Evolutionary conservation across 768 basidiomycete species (phyloP).

Genomic region (Tylopilus intermedius): DNA sequence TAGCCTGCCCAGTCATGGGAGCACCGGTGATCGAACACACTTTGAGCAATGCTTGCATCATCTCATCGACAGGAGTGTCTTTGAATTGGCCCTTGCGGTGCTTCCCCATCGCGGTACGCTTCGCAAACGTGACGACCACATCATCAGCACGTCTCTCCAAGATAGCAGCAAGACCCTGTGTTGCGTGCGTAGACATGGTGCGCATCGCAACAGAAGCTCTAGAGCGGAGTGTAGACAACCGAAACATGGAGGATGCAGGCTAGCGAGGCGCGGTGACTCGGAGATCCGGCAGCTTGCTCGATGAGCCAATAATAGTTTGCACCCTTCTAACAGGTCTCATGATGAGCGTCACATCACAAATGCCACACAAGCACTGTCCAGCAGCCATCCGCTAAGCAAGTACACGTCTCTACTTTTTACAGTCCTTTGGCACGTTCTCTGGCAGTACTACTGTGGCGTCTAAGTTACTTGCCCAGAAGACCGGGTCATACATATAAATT

Average conservation of each 20-base stretch:
- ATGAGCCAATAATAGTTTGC: not conserved
- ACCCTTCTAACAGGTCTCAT: not conserved
- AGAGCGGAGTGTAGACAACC: slow-evolving; percentile 8
- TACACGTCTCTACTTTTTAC: not conserved
- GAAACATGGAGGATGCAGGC: slow-evolving; percentile 17
- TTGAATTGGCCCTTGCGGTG: slow-evolving; percentile 92
- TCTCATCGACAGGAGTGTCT: slow-evolving; percentile 81
- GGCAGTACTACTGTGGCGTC: not conserved
- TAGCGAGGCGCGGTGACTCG: not conserved
- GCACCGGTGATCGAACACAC: slow-evolving; percentile 32
- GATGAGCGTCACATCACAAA: not conserved
- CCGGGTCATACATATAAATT: not conserved
- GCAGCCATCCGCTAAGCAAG: not conserved
- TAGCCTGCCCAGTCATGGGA: too few relatives aligned
- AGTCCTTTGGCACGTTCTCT: not conserved
- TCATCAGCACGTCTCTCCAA: slow-evolving; percentile 74
- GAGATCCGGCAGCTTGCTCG: slow-evolving; percentile 3
- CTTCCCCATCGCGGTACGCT: slow-evolving; percentile 82
- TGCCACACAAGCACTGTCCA: not conserved
- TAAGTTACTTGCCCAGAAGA: not conserved
- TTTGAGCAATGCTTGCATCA: slow-evolving; percentile 78
- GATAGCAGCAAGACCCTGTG: slow-evolving; percentile 44
- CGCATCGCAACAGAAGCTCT: slow-evolving; percentile 2
- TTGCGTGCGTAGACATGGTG: slow-evolving; percentile 31
- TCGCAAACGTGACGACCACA: slow-evolving; percentile 86